phyloP scores from a whole-genome alignment of 257 asterid genomes.

The Solanum medicagineum region DNA sequence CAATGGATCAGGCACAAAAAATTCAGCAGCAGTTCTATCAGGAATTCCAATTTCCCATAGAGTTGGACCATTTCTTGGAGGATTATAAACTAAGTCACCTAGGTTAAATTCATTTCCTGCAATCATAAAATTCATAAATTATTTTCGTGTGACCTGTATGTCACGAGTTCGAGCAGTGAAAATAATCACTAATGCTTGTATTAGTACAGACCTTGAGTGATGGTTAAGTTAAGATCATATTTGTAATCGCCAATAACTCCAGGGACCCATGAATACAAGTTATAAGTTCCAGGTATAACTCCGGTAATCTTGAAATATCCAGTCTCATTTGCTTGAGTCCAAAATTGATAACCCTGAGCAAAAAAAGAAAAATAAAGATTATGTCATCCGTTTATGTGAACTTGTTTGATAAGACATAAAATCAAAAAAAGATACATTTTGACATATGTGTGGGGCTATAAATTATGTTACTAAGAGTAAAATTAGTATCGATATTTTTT shows the following conservation, averaged over 20 bases:
- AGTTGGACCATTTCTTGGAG: slow-evolving; percentile 53
- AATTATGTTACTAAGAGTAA: not conserved
- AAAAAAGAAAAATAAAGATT: not conserved
- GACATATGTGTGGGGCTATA: not conserved
- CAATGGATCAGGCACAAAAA: slow-evolving; percentile 35
- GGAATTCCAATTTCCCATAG: slow-evolving; percentile 76
- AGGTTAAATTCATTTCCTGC: slow-evolving; percentile 14
- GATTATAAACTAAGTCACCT: slow-evolving; percentile 19
- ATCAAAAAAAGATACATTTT: not conserved
- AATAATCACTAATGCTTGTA: not conserved
- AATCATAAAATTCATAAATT: not conserved
- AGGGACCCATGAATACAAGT: slow-evolving; percentile 7
- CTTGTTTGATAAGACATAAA: not conserved
- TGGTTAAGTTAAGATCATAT: not conserved
- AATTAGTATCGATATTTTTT: not conserved
- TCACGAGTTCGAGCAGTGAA: not conserved
- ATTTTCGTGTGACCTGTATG: not conserved
- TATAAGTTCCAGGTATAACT: slow-evolving; percentile 1
- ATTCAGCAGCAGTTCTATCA: slow-evolving; percentile 55
- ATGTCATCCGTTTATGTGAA: not conserved
- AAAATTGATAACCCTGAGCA: slow-evolving; percentile 9
- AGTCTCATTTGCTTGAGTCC: not conserved
- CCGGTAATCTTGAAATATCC: slow-evolving; percentile 2
- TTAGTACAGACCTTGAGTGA: not conserved
- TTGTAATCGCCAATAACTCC: slow-evolving; percentile 8